These are phyloP conservation scores for Lyophyllum atratum DNA, from an alignment of 768 basidiomycete genomes.

Conservation along the genomic window DNA sequence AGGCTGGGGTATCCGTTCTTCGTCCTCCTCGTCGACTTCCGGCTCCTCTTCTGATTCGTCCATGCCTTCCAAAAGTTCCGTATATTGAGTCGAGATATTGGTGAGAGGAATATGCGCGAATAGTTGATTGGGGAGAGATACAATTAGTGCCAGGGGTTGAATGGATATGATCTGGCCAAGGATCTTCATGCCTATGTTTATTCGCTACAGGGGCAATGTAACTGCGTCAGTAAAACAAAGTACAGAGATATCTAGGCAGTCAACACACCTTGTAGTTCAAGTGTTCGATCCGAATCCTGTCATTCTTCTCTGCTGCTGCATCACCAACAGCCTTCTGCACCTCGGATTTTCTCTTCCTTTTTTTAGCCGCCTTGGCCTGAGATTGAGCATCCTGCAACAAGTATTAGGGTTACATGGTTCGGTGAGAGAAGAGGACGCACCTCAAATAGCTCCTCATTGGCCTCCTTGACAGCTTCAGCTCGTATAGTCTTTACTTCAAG, in stretches of 20 bases:
- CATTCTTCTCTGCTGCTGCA: constrained; percentile 45
- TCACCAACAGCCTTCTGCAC: constrained; percentile 28
- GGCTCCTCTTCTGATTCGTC: constrained; percentile 52
- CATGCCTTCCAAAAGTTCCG: constrained; percentile 64
- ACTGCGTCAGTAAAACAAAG: background rate
- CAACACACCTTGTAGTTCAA: constrained; percentile 84
- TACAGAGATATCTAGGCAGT: background rate
- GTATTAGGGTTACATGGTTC: constrained; percentile 8
- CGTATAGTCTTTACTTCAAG: constrained; percentile 85
- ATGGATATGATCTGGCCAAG: constrained; percentile 86
- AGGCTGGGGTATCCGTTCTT: constrained; percentile 34
- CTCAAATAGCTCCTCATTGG: constrained; percentile 76
- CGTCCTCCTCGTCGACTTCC: constrained; percentile 50
- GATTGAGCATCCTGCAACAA: constrained; percentile 39
- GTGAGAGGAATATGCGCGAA: constrained; percentile 94
- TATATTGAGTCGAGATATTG: constrained; percentile 81
- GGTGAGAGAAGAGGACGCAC: constrained; percentile 35
- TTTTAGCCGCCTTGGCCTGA: constrained; percentile 44
- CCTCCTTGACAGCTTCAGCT: constrained; percentile 84
- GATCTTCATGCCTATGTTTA: constrained; percentile 82
- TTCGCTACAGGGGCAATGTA: constrained; percentile 51
- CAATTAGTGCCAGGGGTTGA: constrained; percentile 84
- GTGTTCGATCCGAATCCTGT: constrained; percentile 79
- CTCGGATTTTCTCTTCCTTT: constrained; percentile 50
- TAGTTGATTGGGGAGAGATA: constrained; percentile 96